phyloP scores from a whole-genome alignment of 2,329 filamentous ascomycete species.

The Ambrosiella cleistominuta region DNA sequence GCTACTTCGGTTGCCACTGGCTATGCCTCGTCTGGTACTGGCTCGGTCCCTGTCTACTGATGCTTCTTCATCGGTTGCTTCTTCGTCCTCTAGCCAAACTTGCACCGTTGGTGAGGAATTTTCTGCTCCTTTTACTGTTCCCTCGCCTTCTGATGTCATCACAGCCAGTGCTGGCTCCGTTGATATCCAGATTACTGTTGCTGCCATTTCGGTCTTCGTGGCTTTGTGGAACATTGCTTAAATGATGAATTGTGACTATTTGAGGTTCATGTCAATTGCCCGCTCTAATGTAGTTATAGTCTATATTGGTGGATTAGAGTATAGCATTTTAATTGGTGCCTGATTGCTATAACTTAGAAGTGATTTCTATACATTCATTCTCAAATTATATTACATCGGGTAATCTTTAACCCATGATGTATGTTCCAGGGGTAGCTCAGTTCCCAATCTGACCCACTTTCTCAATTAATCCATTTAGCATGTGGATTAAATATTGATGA shows the following conservation, averaged over 20 bases:
- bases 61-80: not conserved
- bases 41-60: not conserved
- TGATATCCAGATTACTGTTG: not conserved
- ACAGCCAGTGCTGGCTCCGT: conserved; percentile 1
- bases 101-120: not conserved
- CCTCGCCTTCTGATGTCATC: not conserved
- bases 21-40: not conserved
- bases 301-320: no score
- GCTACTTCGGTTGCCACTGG: not conserved
- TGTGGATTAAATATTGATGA: no score
- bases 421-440: no score
- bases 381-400: no score
- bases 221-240: conserved; percentile 4
- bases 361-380: no score
- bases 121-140: not conserved
- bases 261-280: no score
- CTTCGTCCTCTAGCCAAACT: not conserved
- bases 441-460: no score
- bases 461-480: no score
- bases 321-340: no score
- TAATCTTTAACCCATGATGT: no score
- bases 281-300: no score
- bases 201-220: not conserved
- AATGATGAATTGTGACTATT: not conserved
- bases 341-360: no score